A percentile compares a stretch with the other conserved stretches of the same genome.
These are phyloP conservation scores for Salix brachista DNA, from an alignment of 345 rosid genomes.

Conservation along the genomic window DNA sequence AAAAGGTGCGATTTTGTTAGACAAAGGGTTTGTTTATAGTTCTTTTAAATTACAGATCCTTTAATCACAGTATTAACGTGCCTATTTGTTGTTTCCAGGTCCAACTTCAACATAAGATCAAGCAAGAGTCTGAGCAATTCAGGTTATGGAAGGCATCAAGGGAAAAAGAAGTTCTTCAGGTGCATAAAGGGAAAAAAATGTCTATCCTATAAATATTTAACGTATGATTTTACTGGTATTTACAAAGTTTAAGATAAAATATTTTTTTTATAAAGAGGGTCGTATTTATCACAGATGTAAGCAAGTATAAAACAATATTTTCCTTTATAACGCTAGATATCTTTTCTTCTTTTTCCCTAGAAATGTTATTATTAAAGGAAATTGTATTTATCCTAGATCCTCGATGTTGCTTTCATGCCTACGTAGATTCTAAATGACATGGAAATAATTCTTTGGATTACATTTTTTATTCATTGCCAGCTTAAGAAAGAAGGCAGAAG, in stretches of 20 bases:
- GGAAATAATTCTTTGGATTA: not conserved
- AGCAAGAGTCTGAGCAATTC: constrained; percentile 89
- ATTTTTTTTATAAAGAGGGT: no score
- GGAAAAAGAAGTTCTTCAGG: constrained; percentile 99
- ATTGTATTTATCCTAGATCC: not conserved
- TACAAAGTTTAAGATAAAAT: not conserved
- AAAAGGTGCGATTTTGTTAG: constrained; percentile 51
- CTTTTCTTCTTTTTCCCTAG: not conserved
- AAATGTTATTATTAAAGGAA: no score
- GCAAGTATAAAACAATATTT: not conserved
- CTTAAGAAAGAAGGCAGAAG: constrained; percentile 97
- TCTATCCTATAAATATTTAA: not conserved
- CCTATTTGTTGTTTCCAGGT: constrained; percentile 44
- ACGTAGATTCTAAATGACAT: not conserved
- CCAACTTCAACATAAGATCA: constrained; percentile 84
- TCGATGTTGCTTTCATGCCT: not conserved
- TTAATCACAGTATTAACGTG: constrained; percentile 1
- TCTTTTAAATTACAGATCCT: not conserved
- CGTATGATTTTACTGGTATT: not conserved
- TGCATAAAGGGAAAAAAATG: constrained; percentile 11
- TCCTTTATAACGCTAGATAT: not conserved
- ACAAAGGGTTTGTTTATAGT: not conserved
- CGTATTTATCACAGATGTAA: not conserved
- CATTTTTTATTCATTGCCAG: constrained; percentile 32
- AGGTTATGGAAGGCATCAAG: constrained; percentile 85